Conservation (phyloP, 2,329 filamentous ascomycete genomes). For the Dissoconium aciculare region DNA sequence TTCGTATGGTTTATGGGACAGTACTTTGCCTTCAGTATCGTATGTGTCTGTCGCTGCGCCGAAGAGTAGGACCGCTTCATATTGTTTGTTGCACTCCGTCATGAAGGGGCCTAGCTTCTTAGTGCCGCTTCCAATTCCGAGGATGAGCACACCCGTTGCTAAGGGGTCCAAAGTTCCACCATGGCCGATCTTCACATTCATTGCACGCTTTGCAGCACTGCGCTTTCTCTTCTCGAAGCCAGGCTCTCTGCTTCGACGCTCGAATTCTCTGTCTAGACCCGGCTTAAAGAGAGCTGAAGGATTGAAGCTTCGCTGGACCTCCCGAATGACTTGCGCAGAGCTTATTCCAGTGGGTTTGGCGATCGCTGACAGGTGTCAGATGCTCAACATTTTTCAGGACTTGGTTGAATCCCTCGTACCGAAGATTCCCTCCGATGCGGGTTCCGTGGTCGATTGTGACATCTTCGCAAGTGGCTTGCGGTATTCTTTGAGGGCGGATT, state of each 20-base stretch:
- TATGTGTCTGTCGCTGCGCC: constrained; percentile 88
- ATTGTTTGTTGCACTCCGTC: constrained; percentile 69
- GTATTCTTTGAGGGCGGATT: constrained; percentile 4
- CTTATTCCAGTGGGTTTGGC: constrained; percentile 80
- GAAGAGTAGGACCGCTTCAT: constrained; percentile 80
- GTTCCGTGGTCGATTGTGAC: no score
- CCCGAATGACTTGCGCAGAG: constrained; percentile 80
- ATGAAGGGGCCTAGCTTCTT: constrained; percentile 69
- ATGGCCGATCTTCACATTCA: constrained; percentile 85
- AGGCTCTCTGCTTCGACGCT: constrained; percentile 41
- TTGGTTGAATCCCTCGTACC: constrained; percentile 28
- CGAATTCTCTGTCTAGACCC: constrained; percentile 51
- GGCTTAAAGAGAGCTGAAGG: constrained; percentile 65
- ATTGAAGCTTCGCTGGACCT: constrained; percentile 73
- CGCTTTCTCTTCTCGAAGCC: constrained; percentile 44
- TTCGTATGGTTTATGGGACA: constrained; percentile 58
- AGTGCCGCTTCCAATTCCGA: constrained; percentile 76
- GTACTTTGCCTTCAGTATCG: constrained; percentile 70
- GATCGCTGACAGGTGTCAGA: constrained; percentile 64
- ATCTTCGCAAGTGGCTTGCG: no score
- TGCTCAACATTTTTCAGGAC: constrained; percentile 4
- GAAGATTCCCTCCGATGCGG: constrained; percentile 43
- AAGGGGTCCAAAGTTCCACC: constrained; percentile 90
- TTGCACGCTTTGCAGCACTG: constrained; percentile 34
- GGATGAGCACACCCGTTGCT: constrained; percentile 80